These are phyloP conservation scores for Mortierella sp. DNA, from an alignment of 371 early-diverging fungal genomes.

Conservation along the genomic window DNA sequence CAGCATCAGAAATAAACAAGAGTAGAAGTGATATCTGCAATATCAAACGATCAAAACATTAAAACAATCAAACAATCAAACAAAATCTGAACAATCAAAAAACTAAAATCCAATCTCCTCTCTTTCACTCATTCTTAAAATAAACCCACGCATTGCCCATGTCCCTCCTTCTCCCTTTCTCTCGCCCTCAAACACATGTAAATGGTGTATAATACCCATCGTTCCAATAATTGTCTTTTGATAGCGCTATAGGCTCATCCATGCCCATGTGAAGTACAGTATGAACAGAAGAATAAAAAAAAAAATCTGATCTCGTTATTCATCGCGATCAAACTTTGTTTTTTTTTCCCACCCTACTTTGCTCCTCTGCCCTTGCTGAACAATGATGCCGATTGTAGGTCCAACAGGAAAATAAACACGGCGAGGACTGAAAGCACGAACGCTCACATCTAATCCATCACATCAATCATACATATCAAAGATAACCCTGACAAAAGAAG, in stretches of 20 bases:
- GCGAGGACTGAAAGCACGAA: too few relatives aligned
- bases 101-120: too few relatives aligned
- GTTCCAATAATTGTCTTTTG: too few relatives aligned
- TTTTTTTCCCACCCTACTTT: conserved; percentile 28
- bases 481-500: too few relatives aligned
- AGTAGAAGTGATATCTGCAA: neutral
- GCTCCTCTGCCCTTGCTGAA: neutral
- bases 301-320: neutral
- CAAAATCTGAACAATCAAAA: too few relatives aligned
- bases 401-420: too few relatives aligned
- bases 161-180: neutral
- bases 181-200: neutral
- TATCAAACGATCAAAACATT: neutral
- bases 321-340: conserved; percentile 42
- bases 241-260: neutral
- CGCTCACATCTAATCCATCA: too few relatives aligned
- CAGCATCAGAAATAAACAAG: too few relatives aligned
- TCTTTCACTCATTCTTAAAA: neutral
- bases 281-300: neutral
- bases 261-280: neutral
- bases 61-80: neutral
- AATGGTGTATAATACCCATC: too few relatives aligned
- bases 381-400: too few relatives aligned
- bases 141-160: too few relatives aligned
- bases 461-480: too few relatives aligned